A percentile compares a stretch with the other conserved stretches of the same genome.
Conservation (phyloP, 78 protist species). For the Creolimax fragrantissima region DNA sequence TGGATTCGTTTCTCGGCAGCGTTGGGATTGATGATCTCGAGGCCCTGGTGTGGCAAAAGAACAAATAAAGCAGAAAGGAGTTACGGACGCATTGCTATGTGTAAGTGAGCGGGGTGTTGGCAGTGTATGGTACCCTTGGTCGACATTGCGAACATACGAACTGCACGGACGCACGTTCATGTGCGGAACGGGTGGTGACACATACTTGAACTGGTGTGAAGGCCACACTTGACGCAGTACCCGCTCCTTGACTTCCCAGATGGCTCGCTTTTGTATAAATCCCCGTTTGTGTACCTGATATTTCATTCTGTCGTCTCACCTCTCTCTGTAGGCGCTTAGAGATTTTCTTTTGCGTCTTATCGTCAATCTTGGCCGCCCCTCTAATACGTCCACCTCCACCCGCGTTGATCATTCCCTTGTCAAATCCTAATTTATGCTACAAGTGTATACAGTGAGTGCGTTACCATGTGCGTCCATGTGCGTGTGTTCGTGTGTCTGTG, state of each 20-base stretch:
- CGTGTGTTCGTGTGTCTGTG: neutral
- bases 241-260: neutral
- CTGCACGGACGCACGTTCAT: too few relatives aligned
- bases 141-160: too few relatives aligned
- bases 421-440: neutral
- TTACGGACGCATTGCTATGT: too few relatives aligned
- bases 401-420: neutral
- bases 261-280: neutral
- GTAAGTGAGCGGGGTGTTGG: too few relatives aligned
- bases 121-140: too few relatives aligned
- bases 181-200: too few relatives aligned
- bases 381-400: neutral
- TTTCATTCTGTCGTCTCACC: neutral
- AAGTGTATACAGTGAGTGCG: neutral
- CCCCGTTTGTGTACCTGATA: neutral
- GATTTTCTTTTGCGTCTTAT: neutral
- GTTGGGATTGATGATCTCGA: conserved; percentile 5
- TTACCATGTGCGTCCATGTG: neutral
- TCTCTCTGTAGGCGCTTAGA: conserved; percentile 4
- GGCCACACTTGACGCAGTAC: neutral
- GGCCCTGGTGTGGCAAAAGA: neutral
- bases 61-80: neutral
- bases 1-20: neutral
- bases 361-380: neutral
- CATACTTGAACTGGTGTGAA: neutral